phyloP scores from a whole-genome alignment of 768 basidiomycete species.

The Harrya chromipes region DNA sequence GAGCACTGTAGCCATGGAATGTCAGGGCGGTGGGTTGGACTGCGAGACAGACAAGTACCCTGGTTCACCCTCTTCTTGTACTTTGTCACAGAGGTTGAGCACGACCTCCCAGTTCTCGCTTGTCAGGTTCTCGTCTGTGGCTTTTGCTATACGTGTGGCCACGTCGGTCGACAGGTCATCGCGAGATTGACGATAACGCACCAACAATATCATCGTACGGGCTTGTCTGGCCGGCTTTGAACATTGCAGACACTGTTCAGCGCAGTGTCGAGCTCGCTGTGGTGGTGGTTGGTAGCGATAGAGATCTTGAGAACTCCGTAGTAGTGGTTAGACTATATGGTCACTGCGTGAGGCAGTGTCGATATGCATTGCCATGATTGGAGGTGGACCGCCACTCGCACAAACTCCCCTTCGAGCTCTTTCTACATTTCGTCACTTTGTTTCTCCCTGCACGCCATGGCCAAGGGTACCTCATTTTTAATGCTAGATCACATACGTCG shows the following conservation, averaged over 20 bases:
- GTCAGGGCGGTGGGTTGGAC: conserved; percentile 15
- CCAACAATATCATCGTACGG: conserved; percentile 92
- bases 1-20: conserved; percentile 57
- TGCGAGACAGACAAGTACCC: conserved; percentile 51
- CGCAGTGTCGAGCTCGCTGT: conserved; percentile 7
- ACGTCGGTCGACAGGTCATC: conserved; percentile 6
- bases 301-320: not conserved
- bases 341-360: conserved; percentile 33
- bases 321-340: not conserved
- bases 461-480: conserved; percentile 43
- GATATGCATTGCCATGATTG: conserved; percentile 16
- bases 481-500: not conserved
- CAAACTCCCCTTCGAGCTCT: not conserved
- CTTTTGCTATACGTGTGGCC: conserved; percentile 60
- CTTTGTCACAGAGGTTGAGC: conserved; percentile 94
- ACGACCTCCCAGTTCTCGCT: conserved; percentile 96
- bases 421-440: conserved; percentile 6
- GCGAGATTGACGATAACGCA: conserved; percentile 40
- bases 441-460: conserved; percentile 36
- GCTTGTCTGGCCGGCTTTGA: conserved; percentile 62
- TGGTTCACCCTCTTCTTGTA: conserved; percentile 79
- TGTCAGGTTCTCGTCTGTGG: conserved; percentile 97
- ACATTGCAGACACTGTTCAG: conserved; percentile 46
- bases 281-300: conserved; percentile 16
- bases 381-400: not conserved